Evolutionary conservation across 148 eudicot genomes (phyloP), one percentile per base, ranked within the genome.

Genomic region (Nyssa sinensis): DNA sequence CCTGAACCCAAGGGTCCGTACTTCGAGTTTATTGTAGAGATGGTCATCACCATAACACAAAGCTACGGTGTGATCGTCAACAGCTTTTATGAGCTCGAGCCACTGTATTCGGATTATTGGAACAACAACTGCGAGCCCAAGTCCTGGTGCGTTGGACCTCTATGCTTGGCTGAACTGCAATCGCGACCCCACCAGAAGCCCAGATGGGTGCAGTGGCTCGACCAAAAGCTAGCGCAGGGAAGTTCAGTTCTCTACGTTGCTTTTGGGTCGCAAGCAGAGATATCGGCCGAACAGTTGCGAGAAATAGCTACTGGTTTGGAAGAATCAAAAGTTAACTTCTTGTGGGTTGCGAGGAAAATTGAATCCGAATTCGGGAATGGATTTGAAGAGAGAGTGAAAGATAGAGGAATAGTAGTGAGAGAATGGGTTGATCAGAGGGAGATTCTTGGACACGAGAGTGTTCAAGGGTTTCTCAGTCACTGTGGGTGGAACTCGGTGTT

Each of bases 401-500:
- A 64, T 0, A 85, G 85, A 72, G 93, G 96, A 6, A 23, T 90
- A 7, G 67, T 93, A 10, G 86, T 89, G 62, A 84, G 53, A 62
- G 93, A 81, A 32, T 93, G 98, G 98, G 86, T 93, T 1, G 86
- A 86, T 37, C 93, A 93, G 79, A 79, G 79, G 57, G 84, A 66
- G 53, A 80, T 90, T 13, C 75, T 93, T 0, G 76, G 57, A 3
- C 98, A 90, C 21, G 71, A 67, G 30, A 71, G 73, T 5, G 81
- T 87, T 0, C 59, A 70, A 28, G 93, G 96, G 5, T 89, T 87
- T 75, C 17, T 93, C 37, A 90, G 90, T 73, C 98, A 93, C 31
- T 91, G 96, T 30, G 94, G 98, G 3, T 88, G 98, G 98, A 93
- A 91, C 82, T 93, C 97, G 10, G 83, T 81, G 4, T 13, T 80